Evolutionary conservation across 2,329 filamentous ascomycete genomes (phyloP), one percentile per base, ranked within the genome.

Genomic region (Ophiostoma quercus): DNA sequence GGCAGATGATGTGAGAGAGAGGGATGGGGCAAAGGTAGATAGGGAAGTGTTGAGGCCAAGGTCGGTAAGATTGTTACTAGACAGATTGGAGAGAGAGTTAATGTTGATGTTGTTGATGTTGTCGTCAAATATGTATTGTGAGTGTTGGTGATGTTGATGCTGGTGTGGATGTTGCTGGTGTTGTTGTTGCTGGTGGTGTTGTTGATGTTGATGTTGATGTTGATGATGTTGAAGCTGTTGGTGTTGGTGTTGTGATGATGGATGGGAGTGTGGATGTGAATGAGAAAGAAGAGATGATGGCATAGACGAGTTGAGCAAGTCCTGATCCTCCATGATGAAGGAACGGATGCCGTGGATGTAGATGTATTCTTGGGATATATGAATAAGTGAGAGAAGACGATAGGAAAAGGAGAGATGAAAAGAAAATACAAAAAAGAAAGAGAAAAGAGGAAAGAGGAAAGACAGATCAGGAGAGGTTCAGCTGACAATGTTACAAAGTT

Each of bases 291-390:
- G 60, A 63, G 60, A 62, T 4, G 57, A 65, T 22, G 62, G 12
- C 34, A 65, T 39, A 7, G 34, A 41, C 62, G 62, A 65, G 3
- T 34, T 22, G 62, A 65, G 19, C 19, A 65, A 39, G 34, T 69
- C 39, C 29, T 66, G 62, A 41, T 34, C 57, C 57, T 65, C 39
- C 39, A 66, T 34, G 65, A 54, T 41, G 65, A 60, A 39, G 68
- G 68, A 66, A 60, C 68, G 12, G 22, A 66, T 51, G 41, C 54
- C 34, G 7, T 67, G 32, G 32, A 47, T 57, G 51, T 63, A 51
- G 68, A 32, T 67, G 51, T 37, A 37, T 32, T 51, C 60, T 62
- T 37, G 34, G 12, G 22, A 63, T 51, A 62, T 12, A 19, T 41
- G 39, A 43, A 62, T 43, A 65, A 54, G 47, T 6, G 19, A 25